Percentiles rank a stretch among this genome's conserved stretches.
Evolutionary conservation across 129 eudicot species (phyloP).

Genomic region (Oenanthe sinensis): DNA sequence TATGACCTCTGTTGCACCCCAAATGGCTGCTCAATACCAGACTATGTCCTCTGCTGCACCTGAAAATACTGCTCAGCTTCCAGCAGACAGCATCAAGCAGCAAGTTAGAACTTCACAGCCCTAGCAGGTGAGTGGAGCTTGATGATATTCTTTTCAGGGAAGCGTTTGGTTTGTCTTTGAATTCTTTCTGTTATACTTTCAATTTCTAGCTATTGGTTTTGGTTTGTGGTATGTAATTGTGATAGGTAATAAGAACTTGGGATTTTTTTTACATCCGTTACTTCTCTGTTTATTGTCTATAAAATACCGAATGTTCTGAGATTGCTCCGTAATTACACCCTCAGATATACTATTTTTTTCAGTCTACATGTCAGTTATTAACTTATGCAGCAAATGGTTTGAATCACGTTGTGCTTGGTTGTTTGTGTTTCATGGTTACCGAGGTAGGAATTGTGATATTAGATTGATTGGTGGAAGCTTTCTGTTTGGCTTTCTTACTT

Average conservation of each 20-base stretch:
- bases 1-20: slow-evolving; percentile 48
- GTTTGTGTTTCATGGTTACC: not conserved
- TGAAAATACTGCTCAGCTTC: slow-evolving; percentile 49
- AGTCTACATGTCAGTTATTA: slow-evolving; percentile 10
- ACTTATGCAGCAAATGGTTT: not conserved
- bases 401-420: not conserved
- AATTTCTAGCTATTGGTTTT: slow-evolving; percentile 14
- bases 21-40: slow-evolving; percentile 68
- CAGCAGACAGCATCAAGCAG: slow-evolving; percentile 57
- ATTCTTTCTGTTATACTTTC: slow-evolving; percentile 19
- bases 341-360: slow-evolving; percentile 7
- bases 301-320: slow-evolving; percentile 15
- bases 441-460: not conserved
- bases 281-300: slow-evolving; percentile 16
- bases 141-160: slow-evolving; percentile 48
- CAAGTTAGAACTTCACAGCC: slow-evolving; percentile 36
- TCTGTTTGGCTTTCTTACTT: not conserved
- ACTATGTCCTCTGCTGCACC: slow-evolving; percentile 44
- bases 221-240: slow-evolving; percentile 53
- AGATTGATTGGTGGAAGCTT: not conserved
- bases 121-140: slow-evolving; percentile 11
- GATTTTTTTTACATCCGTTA: slow-evolving; percentile 3
- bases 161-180: slow-evolving; percentile 24
- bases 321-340: slow-evolving; percentile 33
- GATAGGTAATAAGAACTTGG: slow-evolving; percentile 51